Conservation (phyloP, 306 rosid species). For the Vicia faba region DNA sequence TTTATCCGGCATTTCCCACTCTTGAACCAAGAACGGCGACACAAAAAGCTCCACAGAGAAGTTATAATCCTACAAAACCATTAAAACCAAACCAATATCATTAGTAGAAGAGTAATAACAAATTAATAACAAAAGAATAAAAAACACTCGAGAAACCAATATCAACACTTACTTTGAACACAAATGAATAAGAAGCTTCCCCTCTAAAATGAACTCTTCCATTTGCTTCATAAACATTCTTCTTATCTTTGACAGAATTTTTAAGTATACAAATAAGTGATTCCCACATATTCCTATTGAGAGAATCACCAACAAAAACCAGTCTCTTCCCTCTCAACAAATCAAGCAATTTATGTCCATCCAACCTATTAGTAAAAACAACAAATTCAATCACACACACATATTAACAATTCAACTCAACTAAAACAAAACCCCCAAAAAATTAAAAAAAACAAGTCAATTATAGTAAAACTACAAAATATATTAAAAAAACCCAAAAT, state of each 20-base stretch:
- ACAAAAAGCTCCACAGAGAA: constrained; percentile 88
- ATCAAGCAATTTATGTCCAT: constrained; percentile 67
- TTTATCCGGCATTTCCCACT: constrained; percentile 74
- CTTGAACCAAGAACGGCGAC: constrained; percentile 93
- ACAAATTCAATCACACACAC: constrained; percentile 12
- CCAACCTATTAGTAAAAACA: constrained; percentile 51
- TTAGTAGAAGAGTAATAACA: constrained; percentile 25
- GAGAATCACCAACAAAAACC: constrained; percentile 97
- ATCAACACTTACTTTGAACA: constrained; percentile 58
- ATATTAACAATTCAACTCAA: constrained; percentile 17
- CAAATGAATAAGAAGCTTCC: constrained; percentile 85
- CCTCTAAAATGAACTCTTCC: constrained; percentile 80
- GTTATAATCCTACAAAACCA: constrained; percentile 62
- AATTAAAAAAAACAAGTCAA: neutral
- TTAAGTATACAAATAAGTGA: constrained; percentile 87
- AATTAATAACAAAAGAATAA: neutral
- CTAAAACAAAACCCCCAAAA: neutral
- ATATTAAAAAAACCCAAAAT: neutral
- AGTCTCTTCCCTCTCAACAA: constrained; percentile 76
- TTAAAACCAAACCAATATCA: constrained; percentile 15
- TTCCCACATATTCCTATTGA: constrained; percentile 98
- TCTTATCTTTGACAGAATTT: constrained; percentile 64
- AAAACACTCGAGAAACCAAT: constrained; percentile 4
- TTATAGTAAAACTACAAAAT: constrained; percentile 7
- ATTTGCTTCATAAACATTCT: constrained; percentile 72